Base-by-base conservation (phyloP, 768 basidiomycete species). In the Inosperma sp. region DNA sequence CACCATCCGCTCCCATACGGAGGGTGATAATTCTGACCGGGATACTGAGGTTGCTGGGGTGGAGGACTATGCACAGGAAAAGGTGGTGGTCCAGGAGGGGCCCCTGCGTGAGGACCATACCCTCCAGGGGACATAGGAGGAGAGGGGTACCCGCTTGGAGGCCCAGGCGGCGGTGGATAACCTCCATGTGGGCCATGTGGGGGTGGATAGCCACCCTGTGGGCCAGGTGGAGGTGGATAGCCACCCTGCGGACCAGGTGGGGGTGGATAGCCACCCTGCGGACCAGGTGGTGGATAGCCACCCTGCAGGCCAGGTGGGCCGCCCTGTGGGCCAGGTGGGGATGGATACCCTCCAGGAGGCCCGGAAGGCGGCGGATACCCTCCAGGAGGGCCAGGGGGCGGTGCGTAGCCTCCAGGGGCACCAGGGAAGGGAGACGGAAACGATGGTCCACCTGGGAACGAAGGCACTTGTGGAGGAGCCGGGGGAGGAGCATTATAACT, bases 311-410 rank as follows among this genome's bases (percentile, higher is more conserved):
- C n/a, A n/a, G n/a, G 48, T 21, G 52, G 36, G 36, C 57, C 58
- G n/a, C 59, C 55, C 29, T n/a, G 36, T 42, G 27, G 27, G 22
- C 42, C 42, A 34, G 31, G 31, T 34, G 31, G 48, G 39, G 60
- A 60, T 7, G 64, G 62, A 44, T 68, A 61, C 39, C 62, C 62
- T 22, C 61, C 67, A 53, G 60, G 59, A 4, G 55, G 39, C 25
- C 51, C 49, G n/a, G 57, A 51, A 16, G 56, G 56, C 25, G 56
- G 46, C 14, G 53, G 53, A 54, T 53, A 62, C 33, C 65, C 64
- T 52, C 67, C 68, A 14, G 59, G 59, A 34, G 64, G 65, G 34
- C 65, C 67, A 23, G 75, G 75, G 62, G 60, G 56, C 12, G 58
- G 33, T 9, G 52, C 53, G 53, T 48, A 52, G 3, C 60, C 57